Evolutionary conservation across 352 stramenopile genomes (phyloP).

Genomic region (Pelagophyceae sp.): DNA sequence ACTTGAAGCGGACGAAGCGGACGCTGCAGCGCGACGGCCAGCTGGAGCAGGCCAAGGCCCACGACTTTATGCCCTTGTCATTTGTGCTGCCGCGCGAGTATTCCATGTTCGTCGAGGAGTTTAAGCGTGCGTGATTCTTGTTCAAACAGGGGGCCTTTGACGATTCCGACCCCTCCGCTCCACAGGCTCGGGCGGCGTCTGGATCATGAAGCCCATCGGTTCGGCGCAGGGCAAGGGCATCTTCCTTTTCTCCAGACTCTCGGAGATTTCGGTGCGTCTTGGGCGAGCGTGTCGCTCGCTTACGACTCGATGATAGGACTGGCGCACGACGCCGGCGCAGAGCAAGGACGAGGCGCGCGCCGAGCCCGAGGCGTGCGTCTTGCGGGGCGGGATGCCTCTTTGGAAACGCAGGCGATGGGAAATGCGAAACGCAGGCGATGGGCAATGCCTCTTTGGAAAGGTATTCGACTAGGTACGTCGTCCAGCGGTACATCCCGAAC

Average conservation of each 20-base stretch:
- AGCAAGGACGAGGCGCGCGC: constrained; percentile 47
- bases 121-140: no score
- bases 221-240: constrained; percentile 75
- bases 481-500: constrained; percentile 83
- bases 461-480: no score
- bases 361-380: constrained; percentile 27
- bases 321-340: constrained; percentile 66
- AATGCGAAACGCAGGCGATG: no score
- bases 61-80: constrained; percentile 79
- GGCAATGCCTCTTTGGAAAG: constrained; percentile 7
- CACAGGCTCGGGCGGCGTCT: constrained; percentile 63
- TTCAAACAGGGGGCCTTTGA: no score
- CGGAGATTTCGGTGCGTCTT: constrained; percentile 81
- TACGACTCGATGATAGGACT: no score
- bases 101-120: constrained; percentile 84
- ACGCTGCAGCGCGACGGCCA: constrained; percentile 57
- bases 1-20: constrained; percentile 74
- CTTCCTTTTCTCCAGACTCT: constrained; percentile 84
- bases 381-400: no score
- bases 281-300: no score
- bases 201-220: constrained; percentile 93
- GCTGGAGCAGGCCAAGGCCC: constrained; percentile 41
- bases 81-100: constrained; percentile 88
- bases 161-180: no score
- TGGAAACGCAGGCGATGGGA: no score